Percentiles rank a stretch among this genome's conserved stretches.
phyloP scores from a whole-genome alignment of 768 basidiomycete genomes.

The Solioccasus polychromus region DNA sequence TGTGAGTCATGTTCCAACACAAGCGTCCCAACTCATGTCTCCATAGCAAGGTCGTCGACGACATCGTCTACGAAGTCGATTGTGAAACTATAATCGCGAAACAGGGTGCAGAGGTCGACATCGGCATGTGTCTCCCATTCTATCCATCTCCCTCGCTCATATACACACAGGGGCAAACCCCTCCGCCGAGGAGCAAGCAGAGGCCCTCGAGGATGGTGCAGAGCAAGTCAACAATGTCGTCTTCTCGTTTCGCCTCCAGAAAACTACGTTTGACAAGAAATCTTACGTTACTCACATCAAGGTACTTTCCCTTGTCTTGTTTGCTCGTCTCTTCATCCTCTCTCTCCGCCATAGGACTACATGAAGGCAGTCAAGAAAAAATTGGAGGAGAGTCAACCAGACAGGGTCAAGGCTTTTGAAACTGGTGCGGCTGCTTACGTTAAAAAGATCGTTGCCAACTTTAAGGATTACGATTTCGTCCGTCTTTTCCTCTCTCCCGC shows the following conservation, averaged over 20 bases:
- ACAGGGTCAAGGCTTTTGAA: conserved; percentile 74
- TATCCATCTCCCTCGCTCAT: conserved; percentile 6
- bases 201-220: conserved; percentile 79
- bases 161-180: conserved; percentile 76
- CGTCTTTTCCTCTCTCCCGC: conserved; percentile 22
- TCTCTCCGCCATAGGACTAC: conserved; percentile 58
- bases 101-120: conserved; percentile 79
- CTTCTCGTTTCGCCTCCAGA: conserved; percentile 86
- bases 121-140: conserved; percentile 51
- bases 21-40: conserved; percentile 7
- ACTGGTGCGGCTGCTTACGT: conserved; percentile 71
- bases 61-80: conserved; percentile 84
- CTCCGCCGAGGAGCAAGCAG: conserved; percentile 83
- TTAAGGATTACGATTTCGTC: conserved; percentile 95
- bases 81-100: conserved; percentile 70
- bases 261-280: conserved; percentile 88
- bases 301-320: conserved; percentile 29
- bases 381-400: conserved; percentile 52
- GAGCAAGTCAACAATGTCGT: conserved; percentile 82
- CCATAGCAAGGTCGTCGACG: conserved; percentile 70
- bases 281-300: conserved; percentile 80
- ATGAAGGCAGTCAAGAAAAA: conserved; percentile 87
- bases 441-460: conserved; percentile 86
- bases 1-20: conserved; percentile 47
- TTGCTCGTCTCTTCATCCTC: not conserved